Evolutionary conservation across 2,329 filamentous ascomycete genomes (phyloP).

Genomic region (Xylaria sp.): DNA sequence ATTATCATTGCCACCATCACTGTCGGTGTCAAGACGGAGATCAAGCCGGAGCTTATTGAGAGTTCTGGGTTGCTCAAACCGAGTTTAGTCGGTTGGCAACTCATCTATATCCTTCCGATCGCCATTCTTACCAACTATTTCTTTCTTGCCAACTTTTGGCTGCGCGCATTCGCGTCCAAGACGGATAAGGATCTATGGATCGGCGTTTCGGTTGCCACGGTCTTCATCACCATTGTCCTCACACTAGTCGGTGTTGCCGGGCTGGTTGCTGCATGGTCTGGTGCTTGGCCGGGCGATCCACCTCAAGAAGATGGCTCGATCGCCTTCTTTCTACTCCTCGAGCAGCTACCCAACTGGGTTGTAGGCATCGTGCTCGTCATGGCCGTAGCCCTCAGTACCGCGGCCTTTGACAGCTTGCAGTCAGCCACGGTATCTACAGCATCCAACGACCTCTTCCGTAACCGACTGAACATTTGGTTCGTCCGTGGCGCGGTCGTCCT

Average conservation of each 20-base stretch:
- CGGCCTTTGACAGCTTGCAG: constrained; percentile 83
- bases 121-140: constrained; percentile 87
- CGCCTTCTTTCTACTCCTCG: constrained; percentile 79
- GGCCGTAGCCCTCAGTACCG: constrained; percentile 79
- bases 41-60: constrained; percentile 74
- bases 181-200: constrained; percentile 82
- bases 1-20: constrained; percentile 81
- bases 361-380: constrained; percentile 84
- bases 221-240: constrained; percentile 73
- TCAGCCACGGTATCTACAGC: constrained; percentile 86
- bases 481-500: constrained; percentile 76
- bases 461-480: constrained; percentile 78
- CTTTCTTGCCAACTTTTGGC: constrained; percentile 86
- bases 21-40: constrained; percentile 78
- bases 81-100: constrained; percentile 81
- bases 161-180: constrained; percentile 82
- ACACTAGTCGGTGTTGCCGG: constrained; percentile 78
- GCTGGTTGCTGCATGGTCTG: constrained; percentile 81
- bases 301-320: constrained; percentile 69
- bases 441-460: constrained; percentile 86
- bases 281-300: constrained; percentile 72
- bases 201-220: constrained; percentile 74
- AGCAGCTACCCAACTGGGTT: constrained; percentile 80
- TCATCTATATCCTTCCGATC: constrained; percentile 84
- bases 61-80: constrained; percentile 74